Conservation (phyloP, 495 filamentous ascomycete genomes). For the Sabuloglossum arenarium region DNA sequence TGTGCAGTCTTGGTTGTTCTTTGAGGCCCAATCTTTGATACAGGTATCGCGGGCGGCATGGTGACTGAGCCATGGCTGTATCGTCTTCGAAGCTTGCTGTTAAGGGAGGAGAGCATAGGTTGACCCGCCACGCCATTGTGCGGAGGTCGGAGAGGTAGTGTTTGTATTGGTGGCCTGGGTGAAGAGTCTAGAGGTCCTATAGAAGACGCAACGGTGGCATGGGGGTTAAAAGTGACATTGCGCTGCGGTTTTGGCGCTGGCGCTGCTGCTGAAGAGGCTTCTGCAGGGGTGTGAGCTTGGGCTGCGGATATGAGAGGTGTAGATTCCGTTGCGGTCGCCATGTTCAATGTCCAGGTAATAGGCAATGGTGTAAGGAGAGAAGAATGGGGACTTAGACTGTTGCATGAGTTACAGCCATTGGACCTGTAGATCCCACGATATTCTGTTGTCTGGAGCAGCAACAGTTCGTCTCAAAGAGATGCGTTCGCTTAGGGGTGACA, state of each 20-base stretch:
- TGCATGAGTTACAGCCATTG: background rate
- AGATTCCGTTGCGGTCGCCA: conserved; percentile 2
- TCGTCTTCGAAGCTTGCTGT: conserved; percentile 66
- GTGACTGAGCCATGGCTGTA: conserved; percentile 59
- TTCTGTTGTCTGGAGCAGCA: no score
- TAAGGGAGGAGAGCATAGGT: conserved; percentile 61
- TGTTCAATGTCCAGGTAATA: background rate
- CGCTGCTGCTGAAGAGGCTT: background rate
- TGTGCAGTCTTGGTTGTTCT: conserved; percentile 86
- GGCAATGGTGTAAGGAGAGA: background rate
- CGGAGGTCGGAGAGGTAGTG: conserved; percentile 21
- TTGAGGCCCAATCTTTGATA: conserved; percentile 80
- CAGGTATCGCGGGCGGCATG: conserved; percentile 19
- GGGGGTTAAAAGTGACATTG: conserved; percentile 51
- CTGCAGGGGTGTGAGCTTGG: background rate
- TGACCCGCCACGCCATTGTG: conserved; percentile 22
- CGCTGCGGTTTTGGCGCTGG: conserved; percentile 13
- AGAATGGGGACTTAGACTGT: background rate
- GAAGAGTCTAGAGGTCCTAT: conserved; percentile 13
- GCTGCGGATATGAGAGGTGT: conserved; percentile 2
- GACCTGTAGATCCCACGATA: background rate
- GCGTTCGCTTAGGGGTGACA: background rate
- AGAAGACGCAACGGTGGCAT: conserved; percentile 36
- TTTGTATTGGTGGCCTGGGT: conserved; percentile 17
- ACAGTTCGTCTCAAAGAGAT: no score